These are phyloP conservation scores for Hemisphaericaspora xylofermentans DNA, from an alignment of 1,139 yeast species.

Conservation along the genomic window DNA sequence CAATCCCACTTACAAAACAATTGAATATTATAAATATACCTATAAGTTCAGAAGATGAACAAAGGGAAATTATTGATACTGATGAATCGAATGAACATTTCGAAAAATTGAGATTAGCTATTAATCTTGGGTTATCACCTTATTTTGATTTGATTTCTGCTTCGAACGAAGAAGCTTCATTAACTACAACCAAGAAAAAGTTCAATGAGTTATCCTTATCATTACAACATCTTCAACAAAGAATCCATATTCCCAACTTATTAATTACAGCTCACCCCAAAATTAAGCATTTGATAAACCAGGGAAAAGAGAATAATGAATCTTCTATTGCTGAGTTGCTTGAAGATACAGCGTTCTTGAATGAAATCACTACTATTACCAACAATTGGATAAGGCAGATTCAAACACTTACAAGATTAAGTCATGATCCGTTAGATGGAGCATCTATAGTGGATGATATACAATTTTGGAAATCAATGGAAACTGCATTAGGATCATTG, in stretches of 20 bases:
- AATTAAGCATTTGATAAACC: conserved; percentile 32
- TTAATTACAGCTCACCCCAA: conserved; percentile 52
- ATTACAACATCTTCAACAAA: conserved; percentile 66
- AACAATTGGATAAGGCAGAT: conserved; percentile 73
- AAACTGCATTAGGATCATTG: conserved; percentile 55
- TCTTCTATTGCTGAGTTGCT: conserved; percentile 25
- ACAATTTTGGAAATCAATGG: conserved; percentile 78
- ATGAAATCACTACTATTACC: conserved; percentile 63
- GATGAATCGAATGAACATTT: conserved; percentile 30
- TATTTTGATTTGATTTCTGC: conserved; percentile 32
- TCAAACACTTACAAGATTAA: conserved; percentile 54
- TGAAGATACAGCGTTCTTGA: conserved; percentile 57
- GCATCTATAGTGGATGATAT: conserved; percentile 65
- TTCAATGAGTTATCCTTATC: conserved; percentile 69
- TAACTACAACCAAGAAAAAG: conserved; percentile 50
- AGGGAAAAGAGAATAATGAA: conserved; percentile 21
- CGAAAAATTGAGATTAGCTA: conserved; percentile 57
- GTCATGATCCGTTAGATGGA: conserved; percentile 56
- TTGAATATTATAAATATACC: conserved; percentile 40
- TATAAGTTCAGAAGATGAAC: conserved; percentile 15
- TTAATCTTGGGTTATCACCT: conserved; percentile 47
- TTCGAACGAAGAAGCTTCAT: conserved; percentile 22
- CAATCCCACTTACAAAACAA: conserved; percentile 25
- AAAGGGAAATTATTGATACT: conserved; percentile 9
- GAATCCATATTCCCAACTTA: conserved; percentile 68